Base-by-base conservation (phyloP, 768 basidiomycete species). In the Psilocybe cyanescens region DNA sequence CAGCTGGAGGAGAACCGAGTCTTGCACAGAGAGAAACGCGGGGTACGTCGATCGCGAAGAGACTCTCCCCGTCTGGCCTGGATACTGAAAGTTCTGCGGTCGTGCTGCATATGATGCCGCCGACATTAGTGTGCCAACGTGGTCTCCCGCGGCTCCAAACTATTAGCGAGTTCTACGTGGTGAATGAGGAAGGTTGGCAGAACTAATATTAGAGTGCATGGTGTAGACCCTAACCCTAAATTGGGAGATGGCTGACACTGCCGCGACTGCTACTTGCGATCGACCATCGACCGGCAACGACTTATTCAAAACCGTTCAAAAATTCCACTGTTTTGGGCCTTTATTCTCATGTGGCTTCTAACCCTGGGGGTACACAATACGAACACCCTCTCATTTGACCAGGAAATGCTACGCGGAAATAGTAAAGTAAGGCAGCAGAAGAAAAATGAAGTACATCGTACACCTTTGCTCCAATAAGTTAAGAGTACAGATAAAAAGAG, bases 11-110 rank as follows among this genome's bases (percentile, higher is more conserved):
- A 76, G 70, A 16, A 84, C 69, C 0, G 91, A 87, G 28, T 90
- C 83, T 12, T 78, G 79, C 3, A 89, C 63, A 1, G 91, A 81
- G 6, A 93, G 79, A 72, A 93, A 94, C 11, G 79, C 71, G 0
- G 92, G 91, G 73, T 93, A 94, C 2, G 81, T 72, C 3, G 81
- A 71, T 39, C 89, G 79, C 17, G 88, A 76, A 3, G 81, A 75
- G 14, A 65, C 50, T 57, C 65, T 59, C 46, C 52, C 60, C 11
- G 55, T 53, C n/a, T 50, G 62, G 12, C 59, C 61, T 48, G 37
- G 60, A 4, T 71, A 71, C 30, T 65, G 64, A 46, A 67, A 71
- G 14, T 70, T 58, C 53, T 72, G 73, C 14, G 69, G 67, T 54
- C 55, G 70, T 19, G 67, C 52, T 51, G 69, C 56, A 60, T 66